Base-by-base conservation (phyloP, 2,329 filamentous ascomycete species). In the Thielaviopsis ethacetica region DNA sequence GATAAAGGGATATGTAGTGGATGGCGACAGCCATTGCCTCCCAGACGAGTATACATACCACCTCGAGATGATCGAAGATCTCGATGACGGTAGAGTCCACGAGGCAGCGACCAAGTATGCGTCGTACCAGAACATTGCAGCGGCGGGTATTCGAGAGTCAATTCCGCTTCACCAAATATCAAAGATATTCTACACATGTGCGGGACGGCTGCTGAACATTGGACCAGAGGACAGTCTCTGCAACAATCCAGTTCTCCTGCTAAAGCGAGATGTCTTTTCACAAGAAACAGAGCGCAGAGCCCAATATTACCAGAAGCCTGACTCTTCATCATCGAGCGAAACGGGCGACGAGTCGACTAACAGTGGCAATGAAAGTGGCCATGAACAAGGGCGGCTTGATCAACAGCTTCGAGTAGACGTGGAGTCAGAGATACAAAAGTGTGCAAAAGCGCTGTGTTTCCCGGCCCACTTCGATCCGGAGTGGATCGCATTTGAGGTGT, bases 111-210 rank as follows among this genome's bases (percentile, higher is more conserved):
- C 71, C 15, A 49, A 58, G 19, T 58, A 63, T 6, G 62, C 61
- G 3, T 68, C 70, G 1, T 76, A 72, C 53, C 72, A 77, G 53
- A 71, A 70, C 7, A 67, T 79, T 5, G 38, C 63, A 0, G 67
- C 65, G 10, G 72, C 75, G 17, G 77, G 77, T 3, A 74, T 82
- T 56, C 70, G 74, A 44, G 80, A 82, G 62, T 71, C 70, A 0
- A 72, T 82, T n/a, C 77, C 77, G 0, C 70, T 80, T 3, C 69
- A 73, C 38, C 74, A 82, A 65, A 79, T 95, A 5, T 87, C 89
- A 5, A 95, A 94, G 67, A 88, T 95, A 34, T 95, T 95, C 70
- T 96, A 95, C 66, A 89, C 90, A 0, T 88, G 95, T 64, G 94
- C 88, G 0, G 90, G 90, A 19, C 88, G 88, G 64, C 88, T 96